Evolutionary conservation across 148 eudicot genomes (phyloP), one percentile per base, ranked within the genome.

Genomic region (Camellia lanceoleosa): DNA sequence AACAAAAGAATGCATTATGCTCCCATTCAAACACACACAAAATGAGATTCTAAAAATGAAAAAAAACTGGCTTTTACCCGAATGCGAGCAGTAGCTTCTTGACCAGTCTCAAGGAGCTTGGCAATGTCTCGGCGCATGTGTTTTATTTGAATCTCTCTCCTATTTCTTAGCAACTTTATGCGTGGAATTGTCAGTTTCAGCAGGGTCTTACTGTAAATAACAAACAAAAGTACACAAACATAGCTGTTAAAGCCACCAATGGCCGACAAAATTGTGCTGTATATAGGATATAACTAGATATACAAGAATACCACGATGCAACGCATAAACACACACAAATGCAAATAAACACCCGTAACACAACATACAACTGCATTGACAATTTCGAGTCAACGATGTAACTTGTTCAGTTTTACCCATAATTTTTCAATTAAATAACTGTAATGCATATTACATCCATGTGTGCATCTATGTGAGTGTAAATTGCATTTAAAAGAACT

Each of bases 21-120:
- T n/a, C 64, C 18, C 46, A 56, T 54, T 43, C n/a, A 41, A 18
- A 43, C 15, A 68, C 18, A 19, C 65, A 23, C 38, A 44, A 44
- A n/a, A 16, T 11, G 47, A 43, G 56, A 71, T 49, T 15, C 85
- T 20, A 64, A 59, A 49, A 44, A 14, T 38, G 38, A 23, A 44
- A 56, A n/a, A 14, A 20, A 80, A 20, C 14, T n/a, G 8, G 30
- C 19, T 49, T 47, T 52, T 80, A 94, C 99, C 92, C 98, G 90
- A 83, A 96, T 91, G 8, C 99, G 90, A 75, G 99, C 98, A 55
- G 99, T 96, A 38, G 99, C 98, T 91, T 96, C 99, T 86, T 96
- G 99, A 80, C 99, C 99, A 71, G 93, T 90, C 86, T 91, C 98
- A 63, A 96, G 92, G 56, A 96, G 97, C 87, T 94, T 96, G 56